Evolutionary conservation across 2,329 filamentous ascomycete species (phyloP), one percentile per base, ranked within the genome.

Genomic region (Cytospora schulzeri): DNA sequence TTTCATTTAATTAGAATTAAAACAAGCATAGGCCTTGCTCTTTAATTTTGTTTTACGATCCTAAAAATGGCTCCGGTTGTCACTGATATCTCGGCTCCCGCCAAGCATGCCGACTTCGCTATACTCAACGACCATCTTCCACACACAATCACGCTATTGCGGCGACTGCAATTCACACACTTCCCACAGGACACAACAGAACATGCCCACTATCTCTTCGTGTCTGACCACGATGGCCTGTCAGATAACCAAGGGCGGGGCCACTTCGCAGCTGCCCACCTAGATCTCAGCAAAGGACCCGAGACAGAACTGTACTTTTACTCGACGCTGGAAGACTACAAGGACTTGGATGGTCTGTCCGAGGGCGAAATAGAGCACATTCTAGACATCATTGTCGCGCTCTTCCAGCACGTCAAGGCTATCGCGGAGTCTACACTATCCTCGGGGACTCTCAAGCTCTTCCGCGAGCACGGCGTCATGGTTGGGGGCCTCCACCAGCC

Each of bases 271-370:
- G 83, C 83, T 0, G 85, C 84, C 0, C 90, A 87, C 70, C 71
- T 89, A 7, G 88, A 91, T 73, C 79, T 88, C 24, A 82, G 82
- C 4, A 80, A 79, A 61, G 80, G 81, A 0, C 86, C 85, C 0
- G 88, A 90, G 71, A 91, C 89, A 0, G 83, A 90, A 67, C 76
- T 86, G 33, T 90, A 85, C 83, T 70, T 91, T 1, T 91, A 88
- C 73, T 81, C 79, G 1, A 82, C 81, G 0, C 70, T 84, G 3
- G 83, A 87, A 65, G 74, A 77, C 63, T 60, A 66, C 1, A 48
- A 53, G 9, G 50, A 68, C 28, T 31, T 66, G 4, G 22, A 56
- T 29, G 22, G 26, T 3, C 45, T 67, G 4, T 22, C 63, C 3
- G 60, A 63, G 9, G 38, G 57, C 0, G 70, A 70, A n/a, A 66